Conservation (phyloP, 352 stramenopile species). For the Globisporangium cylindrosporum region DNA sequence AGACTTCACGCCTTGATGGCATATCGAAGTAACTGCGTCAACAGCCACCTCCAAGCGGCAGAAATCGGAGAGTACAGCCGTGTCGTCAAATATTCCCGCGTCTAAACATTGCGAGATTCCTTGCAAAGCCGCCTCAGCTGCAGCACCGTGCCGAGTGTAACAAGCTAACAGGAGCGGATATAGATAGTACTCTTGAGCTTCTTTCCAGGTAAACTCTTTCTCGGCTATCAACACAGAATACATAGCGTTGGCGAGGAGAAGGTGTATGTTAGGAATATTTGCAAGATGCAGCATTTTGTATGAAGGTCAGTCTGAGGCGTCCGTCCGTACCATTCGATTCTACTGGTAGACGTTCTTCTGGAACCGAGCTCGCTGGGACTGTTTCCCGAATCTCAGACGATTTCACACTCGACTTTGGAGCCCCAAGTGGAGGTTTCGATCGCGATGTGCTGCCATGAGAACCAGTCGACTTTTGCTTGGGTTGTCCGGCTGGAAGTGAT, state of each 20-base stretch:
- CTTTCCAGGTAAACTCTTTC: conserved; percentile 12
- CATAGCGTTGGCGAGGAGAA: background rate
- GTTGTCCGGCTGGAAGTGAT: background rate
- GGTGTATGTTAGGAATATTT: background rate
- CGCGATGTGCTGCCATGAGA: background rate
- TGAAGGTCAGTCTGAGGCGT: background rate
- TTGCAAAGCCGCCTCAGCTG: conserved; percentile 46
- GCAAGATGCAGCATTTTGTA: background rate
- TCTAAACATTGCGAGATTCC: conserved; percentile 62
- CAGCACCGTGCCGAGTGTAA: conserved; percentile 67
- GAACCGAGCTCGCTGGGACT: background rate
- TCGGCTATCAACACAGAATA: background rate
- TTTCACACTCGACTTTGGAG: conserved; percentile 1
- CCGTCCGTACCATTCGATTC: background rate
- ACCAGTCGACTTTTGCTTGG: background rate
- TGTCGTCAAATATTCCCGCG: conserved; percentile 47
- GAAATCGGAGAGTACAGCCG: conserved; percentile 23
- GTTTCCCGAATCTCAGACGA: conserved; percentile 13
- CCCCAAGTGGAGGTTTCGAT: background rate
- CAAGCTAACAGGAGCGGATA: conserved; percentile 76
- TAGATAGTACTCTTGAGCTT: conserved; percentile 62
- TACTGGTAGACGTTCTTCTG: background rate
- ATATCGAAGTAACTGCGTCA: conserved; percentile 64
- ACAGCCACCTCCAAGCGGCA: conserved; percentile 54
- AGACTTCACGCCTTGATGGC: conserved; percentile 74